Percentiles rank a stretch among this genome's conserved stretches.
These are phyloP conservation scores for Pyrus pyrifolia DNA, from an alignment of 306 rosid genomes.

Conservation along the genomic window DNA sequence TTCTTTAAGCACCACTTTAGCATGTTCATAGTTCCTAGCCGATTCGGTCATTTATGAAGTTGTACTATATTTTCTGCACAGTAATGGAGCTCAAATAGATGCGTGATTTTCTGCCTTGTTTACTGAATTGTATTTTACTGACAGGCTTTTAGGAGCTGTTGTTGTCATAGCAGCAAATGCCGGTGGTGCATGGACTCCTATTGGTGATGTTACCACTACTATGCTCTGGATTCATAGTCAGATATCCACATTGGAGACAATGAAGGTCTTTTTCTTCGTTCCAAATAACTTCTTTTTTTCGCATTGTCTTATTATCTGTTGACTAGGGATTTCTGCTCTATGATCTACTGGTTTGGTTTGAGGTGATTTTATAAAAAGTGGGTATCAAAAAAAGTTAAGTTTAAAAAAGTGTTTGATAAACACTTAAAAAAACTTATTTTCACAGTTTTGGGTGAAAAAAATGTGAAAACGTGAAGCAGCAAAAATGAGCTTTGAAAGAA, in stretches of 20 bases:
- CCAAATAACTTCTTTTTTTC: neutral
- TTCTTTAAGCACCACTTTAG: neutral
- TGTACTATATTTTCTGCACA: neutral
- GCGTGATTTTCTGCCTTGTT: neutral
- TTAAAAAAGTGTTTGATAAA: no score
- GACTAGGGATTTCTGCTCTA: neutral
- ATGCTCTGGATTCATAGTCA: slow-evolving; percentile 99
- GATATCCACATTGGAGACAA: slow-evolving; percentile 67
- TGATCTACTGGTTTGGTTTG: no score
- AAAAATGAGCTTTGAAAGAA: no score
- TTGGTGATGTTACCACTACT: slow-evolving; percentile 94
- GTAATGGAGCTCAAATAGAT: neutral
- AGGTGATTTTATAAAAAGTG: no score
- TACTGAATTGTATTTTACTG: slow-evolving; percentile 26
- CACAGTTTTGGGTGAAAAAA: no score
- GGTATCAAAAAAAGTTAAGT: no score
- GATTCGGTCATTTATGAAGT: neutral
- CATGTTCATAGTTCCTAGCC: neutral
- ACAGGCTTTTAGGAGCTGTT: slow-evolving; percentile 95
- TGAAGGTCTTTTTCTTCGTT: slow-evolving; percentile 46
- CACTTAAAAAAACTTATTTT: no score
- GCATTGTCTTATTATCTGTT: neutral
- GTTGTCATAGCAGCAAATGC: slow-evolving; percentile 96
- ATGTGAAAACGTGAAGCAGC: no score
- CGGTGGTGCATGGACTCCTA: slow-evolving; percentile 99